Conservation (phyloP, 441 rosid species). For the Adansonia gregorii region DNA sequence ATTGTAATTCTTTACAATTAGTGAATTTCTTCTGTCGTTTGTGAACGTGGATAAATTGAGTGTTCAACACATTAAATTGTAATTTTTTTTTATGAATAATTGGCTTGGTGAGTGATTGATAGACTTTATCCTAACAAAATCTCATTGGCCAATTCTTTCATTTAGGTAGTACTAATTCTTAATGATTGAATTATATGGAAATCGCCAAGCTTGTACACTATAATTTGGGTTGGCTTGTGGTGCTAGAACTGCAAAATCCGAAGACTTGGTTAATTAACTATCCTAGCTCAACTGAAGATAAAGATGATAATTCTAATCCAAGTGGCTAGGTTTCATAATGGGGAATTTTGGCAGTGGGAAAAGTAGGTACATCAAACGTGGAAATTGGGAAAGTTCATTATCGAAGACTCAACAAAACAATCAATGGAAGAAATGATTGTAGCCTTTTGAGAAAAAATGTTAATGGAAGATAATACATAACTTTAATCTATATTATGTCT, state of each 20-base stretch:
- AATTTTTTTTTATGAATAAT: too few species aligned
- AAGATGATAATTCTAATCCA: not conserved
- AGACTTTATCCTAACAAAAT: not conserved
- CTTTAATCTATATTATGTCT: too few species aligned
- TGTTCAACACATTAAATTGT: too few species aligned
- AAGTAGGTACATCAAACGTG: not conserved
- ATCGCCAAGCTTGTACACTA: not conserved
- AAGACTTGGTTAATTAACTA: not conserved
- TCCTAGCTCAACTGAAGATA: not conserved
- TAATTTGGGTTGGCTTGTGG: not conserved
- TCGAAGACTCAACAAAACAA: not conserved
- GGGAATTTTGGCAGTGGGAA: conserved; percentile 2
- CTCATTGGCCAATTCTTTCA: too few species aligned
- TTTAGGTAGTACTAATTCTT: not conserved
- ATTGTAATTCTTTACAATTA: too few species aligned
- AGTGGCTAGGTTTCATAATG: not conserved
- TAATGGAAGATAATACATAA: too few species aligned
- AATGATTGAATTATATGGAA: not conserved
- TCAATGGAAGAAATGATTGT: not conserved
- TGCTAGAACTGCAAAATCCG: not conserved
- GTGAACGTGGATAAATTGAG: too few species aligned
- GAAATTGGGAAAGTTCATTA: not conserved
- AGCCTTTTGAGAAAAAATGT: too few species aligned
- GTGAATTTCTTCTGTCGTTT: too few species aligned
- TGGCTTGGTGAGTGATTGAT: too few species aligned